A percentile compares a stretch with the other conserved stretches of the same genome.
Evolutionary conservation across 2,329 filamentous ascomycete species (phyloP).

Genomic region (Dendrostoma leiphaemia): DNA sequence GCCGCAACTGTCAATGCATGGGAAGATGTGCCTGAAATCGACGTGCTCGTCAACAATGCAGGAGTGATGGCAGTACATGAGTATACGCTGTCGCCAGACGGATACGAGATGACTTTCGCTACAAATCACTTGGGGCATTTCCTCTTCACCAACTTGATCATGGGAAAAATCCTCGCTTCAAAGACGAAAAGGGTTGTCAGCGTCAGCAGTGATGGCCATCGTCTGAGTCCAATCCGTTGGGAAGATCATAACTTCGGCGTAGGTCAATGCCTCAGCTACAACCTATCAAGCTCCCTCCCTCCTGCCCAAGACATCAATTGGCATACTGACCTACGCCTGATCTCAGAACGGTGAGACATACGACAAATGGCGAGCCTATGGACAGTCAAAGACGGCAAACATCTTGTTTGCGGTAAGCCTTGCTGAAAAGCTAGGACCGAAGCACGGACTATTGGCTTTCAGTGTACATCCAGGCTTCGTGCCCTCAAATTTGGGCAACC

Average conservation of each 20-base stretch:
- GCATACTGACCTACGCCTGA: too few relatives aligned
- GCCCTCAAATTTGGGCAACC: neutral
- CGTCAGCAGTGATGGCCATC: slow-evolving; percentile 36
- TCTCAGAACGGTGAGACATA: slow-evolving; percentile 5
- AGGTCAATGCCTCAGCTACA: too few relatives aligned
- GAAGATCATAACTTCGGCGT: slow-evolving; percentile 25
- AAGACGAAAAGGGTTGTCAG: slow-evolving; percentile 36
- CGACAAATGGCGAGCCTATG: slow-evolving; percentile 23
- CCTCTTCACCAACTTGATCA: slow-evolving; percentile 43
- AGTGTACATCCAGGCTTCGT: slow-evolving; percentile 3
- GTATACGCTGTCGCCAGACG: slow-evolving; percentile 35
- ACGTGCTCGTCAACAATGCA: slow-evolving; percentile 11
- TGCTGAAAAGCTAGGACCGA: slow-evolving; percentile 18
- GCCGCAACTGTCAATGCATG: slow-evolving; percentile 30
- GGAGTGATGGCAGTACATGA: slow-evolving; percentile 25
- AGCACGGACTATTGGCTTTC: neutral
- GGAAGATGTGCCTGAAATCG: slow-evolving; percentile 4
- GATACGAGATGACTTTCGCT: slow-evolving; percentile 42
- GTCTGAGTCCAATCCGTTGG: slow-evolving; percentile 30
- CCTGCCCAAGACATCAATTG: neutral
- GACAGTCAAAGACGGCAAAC: slow-evolving; percentile 30
- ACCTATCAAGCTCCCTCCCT: too few relatives aligned
- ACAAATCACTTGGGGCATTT: slow-evolving; percentile 47
- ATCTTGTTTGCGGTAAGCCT: slow-evolving; percentile 25
- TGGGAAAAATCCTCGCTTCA: slow-evolving; percentile 38